A percentile compares a stretch with the other conserved stretches of the same genome.
These are phyloP conservation scores for Eutrema heterophyllum DNA, from an alignment of 345 rosid species.

Conservation along the genomic window DNA sequence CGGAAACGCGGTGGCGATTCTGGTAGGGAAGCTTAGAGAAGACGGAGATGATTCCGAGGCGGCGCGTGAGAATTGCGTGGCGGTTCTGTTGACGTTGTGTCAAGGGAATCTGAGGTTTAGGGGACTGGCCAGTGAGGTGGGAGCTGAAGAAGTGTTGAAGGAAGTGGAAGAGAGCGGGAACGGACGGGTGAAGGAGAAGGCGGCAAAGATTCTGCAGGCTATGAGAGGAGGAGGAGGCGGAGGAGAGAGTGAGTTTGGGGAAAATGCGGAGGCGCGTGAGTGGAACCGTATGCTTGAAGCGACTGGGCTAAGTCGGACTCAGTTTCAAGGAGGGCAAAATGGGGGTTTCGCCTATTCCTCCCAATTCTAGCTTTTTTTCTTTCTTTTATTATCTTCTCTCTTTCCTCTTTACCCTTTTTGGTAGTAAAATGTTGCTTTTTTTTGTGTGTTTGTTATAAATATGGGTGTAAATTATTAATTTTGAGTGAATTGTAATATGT, in stretches of 20 bases:
- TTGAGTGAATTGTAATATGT: conserved; percentile 24
- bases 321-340: conserved; percentile 37
- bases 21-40: conserved; percentile 57
- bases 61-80: conserved; percentile 62
- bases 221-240: conserved; percentile 42
- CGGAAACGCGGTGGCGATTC: conserved; percentile 54
- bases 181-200: conserved; percentile 56
- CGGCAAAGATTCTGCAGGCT: conserved; percentile 50
- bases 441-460: conserved; percentile 2
- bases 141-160: conserved; percentile 50
- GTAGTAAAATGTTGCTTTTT: conserved; percentile 3
- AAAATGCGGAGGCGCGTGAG: conserved; percentile 37
- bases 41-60: conserved; percentile 44
- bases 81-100: conserved; percentile 53
- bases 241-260: conserved; percentile 33
- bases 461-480: conserved; percentile 25
- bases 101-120: conserved; percentile 74
- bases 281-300: conserved; percentile 66
- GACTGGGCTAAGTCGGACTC: conserved; percentile 41
- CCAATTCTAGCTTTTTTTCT: conserved; percentile 35
- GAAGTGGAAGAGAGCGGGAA: conserved; percentile 49
- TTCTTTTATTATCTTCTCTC: neutral
- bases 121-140: conserved; percentile 67
- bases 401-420: neutral
- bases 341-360: conserved; percentile 38